phyloP scores from a whole-genome alignment of 306 rosid species.

The Prunus davidiana region DNA sequence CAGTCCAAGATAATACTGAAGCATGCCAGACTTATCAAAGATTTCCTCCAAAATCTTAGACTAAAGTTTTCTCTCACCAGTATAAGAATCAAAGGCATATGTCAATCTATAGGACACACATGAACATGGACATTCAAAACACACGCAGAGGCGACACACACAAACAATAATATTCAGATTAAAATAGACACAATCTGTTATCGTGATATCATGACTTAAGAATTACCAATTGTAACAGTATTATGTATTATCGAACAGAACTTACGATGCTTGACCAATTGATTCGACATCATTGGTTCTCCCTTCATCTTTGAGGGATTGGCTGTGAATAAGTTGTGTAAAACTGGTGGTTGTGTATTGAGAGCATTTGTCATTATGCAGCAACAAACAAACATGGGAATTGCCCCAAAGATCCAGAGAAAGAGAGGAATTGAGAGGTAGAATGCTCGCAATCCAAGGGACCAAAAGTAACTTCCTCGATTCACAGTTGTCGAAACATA shows the following conservation, averaged over 20 bases:
- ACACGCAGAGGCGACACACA: not conserved
- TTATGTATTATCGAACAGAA: conserved; percentile 20
- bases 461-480: conserved; percentile 71
- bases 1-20: not conserved
- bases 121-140: not conserved
- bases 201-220: not conserved
- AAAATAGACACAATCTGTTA: not conserved
- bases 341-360: conserved; percentile 57
- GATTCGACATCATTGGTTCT: conserved; percentile 41
- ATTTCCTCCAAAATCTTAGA: not conserved
- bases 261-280: conserved; percentile 19
- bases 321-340: conserved; percentile 49
- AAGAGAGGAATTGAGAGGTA: conserved; percentile 35
- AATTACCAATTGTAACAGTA: not conserved
- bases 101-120: not conserved
- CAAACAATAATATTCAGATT: not conserved
- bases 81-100: not conserved
- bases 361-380: conserved; percentile 25
- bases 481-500: conserved; percentile 46
- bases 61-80: not conserved
- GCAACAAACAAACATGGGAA: conserved; percentile 26
- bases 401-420: conserved; percentile 43
- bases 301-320: conserved; percentile 38
- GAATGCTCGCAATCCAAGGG: conserved; percentile 37
- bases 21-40: too few species aligned